phyloP scores from a whole-genome alignment of 495 filamentous ascomycete species.

The Umbilicaria muhlenbergii region DNA sequence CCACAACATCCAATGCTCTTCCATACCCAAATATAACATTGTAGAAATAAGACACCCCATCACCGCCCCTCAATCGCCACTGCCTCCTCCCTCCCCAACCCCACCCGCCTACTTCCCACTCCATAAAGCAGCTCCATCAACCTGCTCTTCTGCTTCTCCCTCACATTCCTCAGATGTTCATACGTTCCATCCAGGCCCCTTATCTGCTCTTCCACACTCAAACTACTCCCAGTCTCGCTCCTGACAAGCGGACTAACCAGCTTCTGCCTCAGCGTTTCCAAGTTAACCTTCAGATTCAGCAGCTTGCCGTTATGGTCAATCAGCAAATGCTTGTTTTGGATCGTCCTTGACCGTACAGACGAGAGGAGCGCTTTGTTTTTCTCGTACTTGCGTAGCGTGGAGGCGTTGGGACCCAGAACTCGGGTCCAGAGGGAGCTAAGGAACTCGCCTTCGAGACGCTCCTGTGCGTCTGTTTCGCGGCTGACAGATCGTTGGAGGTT shows the following conservation, averaged over 20 bases:
- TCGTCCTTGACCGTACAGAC: constrained; percentile 64
- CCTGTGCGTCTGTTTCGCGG: constrained; percentile 65
- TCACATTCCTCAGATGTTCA: constrained; percentile 51
- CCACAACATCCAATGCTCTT: too few species aligned
- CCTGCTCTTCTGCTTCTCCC: constrained; percentile 67
- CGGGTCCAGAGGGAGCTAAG: constrained; percentile 75
- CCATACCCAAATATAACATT: too few species aligned
- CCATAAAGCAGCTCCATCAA: constrained; percentile 70
- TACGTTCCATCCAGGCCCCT: constrained; percentile 64
- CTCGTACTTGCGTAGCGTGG: constrained; percentile 68
- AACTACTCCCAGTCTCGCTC: constrained; percentile 33
- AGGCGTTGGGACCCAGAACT: constrained; percentile 56
- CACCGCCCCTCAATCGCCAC: constrained; percentile 5
- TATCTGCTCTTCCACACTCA: constrained; percentile 68
- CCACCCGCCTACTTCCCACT: constrained; percentile 23
- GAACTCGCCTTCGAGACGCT: constrained; percentile 61
- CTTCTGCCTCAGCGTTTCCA: constrained; percentile 62
- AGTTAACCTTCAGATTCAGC: constrained; percentile 58
- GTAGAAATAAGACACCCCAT: too few species aligned
- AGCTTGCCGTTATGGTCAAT: constrained; percentile 72
- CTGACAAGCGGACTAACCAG: constrained; percentile 69
- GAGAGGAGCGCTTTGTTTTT: constrained; percentile 62
- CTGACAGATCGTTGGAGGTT: constrained; percentile 77
- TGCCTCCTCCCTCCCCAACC: constrained; percentile 6
- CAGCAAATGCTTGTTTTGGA: constrained; percentile 70